These are phyloP conservation scores for Erodium moschatum DNA, from an alignment of 441 rosid species.

Conservation along the genomic window DNA sequence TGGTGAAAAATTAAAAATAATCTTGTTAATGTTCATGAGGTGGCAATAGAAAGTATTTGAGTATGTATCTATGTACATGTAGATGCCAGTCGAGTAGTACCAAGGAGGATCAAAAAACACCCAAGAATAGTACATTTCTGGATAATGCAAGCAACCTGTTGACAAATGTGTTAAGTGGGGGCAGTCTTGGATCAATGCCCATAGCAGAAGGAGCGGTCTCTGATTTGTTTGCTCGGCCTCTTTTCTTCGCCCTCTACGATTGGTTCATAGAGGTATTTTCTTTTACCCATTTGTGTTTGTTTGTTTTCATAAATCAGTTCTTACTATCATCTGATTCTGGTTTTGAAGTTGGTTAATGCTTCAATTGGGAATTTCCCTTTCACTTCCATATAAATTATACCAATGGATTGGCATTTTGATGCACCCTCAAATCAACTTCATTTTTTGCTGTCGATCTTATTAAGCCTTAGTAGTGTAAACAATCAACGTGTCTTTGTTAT, in stretches of 20 bases:
- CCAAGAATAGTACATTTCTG: constrained; percentile 24
- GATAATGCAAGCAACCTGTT: constrained; percentile 84
- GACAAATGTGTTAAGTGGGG: constrained; percentile 71
- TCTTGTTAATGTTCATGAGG: background rate
- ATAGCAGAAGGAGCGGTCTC: constrained; percentile 84
- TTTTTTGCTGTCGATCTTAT: background rate
- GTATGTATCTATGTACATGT: background rate
- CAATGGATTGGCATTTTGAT: background rate
- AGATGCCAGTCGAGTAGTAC: constrained; percentile 56
- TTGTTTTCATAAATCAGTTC: background rate
- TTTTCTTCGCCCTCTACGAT: constrained; percentile 72
- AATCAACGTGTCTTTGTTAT: constrained; percentile 9
- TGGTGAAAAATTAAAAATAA: background rate
- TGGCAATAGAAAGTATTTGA: background rate
- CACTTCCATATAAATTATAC: background rate
- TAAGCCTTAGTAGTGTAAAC: background rate
- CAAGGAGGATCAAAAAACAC: constrained; percentile 30
- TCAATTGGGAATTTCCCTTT: background rate
- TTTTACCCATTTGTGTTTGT: background rate
- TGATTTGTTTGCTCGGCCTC: constrained; percentile 75
- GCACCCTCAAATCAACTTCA: background rate
- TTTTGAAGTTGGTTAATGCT: background rate
- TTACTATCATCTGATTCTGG: background rate
- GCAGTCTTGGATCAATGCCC: constrained; percentile 71
- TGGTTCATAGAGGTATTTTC: constrained; percentile 75